Conservation (phyloP, 2,329 filamentous ascomycete species). For the Fusarium irregulare region DNA sequence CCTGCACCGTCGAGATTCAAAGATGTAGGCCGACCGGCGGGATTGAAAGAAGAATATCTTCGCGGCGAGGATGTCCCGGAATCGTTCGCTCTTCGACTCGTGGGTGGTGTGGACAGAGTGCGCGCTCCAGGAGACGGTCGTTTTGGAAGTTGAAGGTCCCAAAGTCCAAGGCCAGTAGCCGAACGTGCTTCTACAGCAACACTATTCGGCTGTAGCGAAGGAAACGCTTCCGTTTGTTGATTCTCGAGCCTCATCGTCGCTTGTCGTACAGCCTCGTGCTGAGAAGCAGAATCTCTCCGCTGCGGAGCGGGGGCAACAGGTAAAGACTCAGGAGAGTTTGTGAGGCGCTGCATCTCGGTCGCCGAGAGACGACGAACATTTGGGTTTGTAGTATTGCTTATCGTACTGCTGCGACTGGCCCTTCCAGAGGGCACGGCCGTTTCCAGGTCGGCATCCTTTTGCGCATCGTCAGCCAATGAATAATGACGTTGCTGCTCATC, state of each 20-base stretch:
- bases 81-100: conserved; percentile 52
- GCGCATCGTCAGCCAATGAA: background rate
- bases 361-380: conserved; percentile 66
- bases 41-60: conserved; percentile 65
- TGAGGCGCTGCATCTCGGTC: conserved; percentile 68
- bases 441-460: conserved; percentile 18
- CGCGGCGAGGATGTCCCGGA: conserved; percentile 52
- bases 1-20: conserved; percentile 52
- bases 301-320: conserved; percentile 60
- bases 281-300: conserved; percentile 52
- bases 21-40: conserved; percentile 56
- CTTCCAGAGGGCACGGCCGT: conserved; percentile 33
- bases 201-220: conserved; percentile 41
- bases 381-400: conserved; percentile 49
- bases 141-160: conserved; percentile 41
- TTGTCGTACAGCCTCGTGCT: conserved; percentile 48
- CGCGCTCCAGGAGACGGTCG: conserved; percentile 52
- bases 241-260: conserved; percentile 45
- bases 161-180: conserved; percentile 20
- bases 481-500: background rate
- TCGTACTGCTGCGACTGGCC: conserved; percentile 47
- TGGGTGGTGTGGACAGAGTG: conserved; percentile 66
- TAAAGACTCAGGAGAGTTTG: conserved; percentile 67
- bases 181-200: conserved; percentile 42
- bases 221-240: conserved; percentile 19